Percentiles rank a stretch among this genome's conserved stretches.
phyloP scores from a whole-genome alignment of 805 yeast genomes.

The Candida multigemmis region DNA sequence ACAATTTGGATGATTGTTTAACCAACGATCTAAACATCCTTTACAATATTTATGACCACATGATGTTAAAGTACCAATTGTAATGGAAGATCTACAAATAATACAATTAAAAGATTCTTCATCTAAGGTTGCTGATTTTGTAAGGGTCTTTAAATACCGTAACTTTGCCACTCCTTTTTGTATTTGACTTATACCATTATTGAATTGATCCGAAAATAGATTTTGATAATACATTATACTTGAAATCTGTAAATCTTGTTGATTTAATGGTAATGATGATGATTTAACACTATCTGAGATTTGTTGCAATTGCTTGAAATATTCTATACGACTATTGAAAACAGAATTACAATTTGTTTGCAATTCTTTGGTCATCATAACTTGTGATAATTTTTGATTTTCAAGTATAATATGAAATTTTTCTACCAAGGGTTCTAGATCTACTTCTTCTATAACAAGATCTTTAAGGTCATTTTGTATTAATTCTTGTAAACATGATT shows the following conservation, averaged over 20 bases:
- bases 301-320: slow-evolving; percentile 76
- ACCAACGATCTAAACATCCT: slow-evolving; percentile 74
- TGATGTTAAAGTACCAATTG: slow-evolving; percentile 69
- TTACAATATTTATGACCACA: slow-evolving; percentile 93
- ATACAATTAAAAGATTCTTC: slow-evolving; percentile 50
- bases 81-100: slow-evolving; percentile 67
- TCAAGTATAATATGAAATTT: slow-evolving; percentile 25
- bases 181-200: slow-evolving; percentile 5
- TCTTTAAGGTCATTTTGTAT: slow-evolving; percentile 16
- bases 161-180: slow-evolving; percentile 25
- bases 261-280: slow-evolving; percentile 5
- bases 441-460: slow-evolving; percentile 15
- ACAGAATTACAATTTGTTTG: slow-evolving; percentile 48
- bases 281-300: slow-evolving; percentile 75
- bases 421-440: slow-evolving; percentile 11
- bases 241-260: slow-evolving; percentile 8
- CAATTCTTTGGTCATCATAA: slow-evolving; percentile 35
- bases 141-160: slow-evolving; percentile 17
- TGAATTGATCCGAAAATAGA: not conserved
- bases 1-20: slow-evolving; percentile 46
- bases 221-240: no score
- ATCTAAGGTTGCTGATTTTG: slow-evolving; percentile 2
- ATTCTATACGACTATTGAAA: slow-evolving; percentile 73
- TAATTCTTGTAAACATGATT: slow-evolving; percentile 24
- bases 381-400: slow-evolving; percentile 33